Base-by-base conservation (phyloP, 2,329 filamentous ascomycete genomes). In the Immersiporthe knoxdaviesiana region DNA sequence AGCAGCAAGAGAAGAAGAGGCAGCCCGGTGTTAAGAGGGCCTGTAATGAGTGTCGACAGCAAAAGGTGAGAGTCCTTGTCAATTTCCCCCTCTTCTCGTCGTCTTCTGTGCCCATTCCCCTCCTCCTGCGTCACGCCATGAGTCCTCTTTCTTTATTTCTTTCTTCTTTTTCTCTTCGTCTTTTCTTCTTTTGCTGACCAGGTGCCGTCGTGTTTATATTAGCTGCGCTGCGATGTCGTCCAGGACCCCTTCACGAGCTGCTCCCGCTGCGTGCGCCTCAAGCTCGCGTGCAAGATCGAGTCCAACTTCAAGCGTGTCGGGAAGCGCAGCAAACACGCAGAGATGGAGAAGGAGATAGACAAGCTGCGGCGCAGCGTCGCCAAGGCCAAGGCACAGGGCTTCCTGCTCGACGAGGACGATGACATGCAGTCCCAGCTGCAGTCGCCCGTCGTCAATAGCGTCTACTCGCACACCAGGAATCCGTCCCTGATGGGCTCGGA, bases 291-390 rank as follows among this genome's bases (percentile, higher is more conserved):
- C 84, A 92, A 93, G 79, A 95, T 96, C 79, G 92, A 95, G 79
- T 92, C 91, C 75, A 93, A 94, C 79, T 95, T 95, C 81, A 94
- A 94, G 84, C 90, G 92, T 74, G 84, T 94, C 24, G 79, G 92
- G 72, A 96, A 96, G 83, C 87, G 92, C 56, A 92, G 89, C 72
- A 92, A 92, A 78, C 92, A 95, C 79, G 92, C 92, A 75, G 92
- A 94, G 80, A 94, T 94, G 91, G 92, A 93, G 77, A 91, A 90
- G 80, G 91, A 94, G 79, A 92, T 94, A 75, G 91, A 92, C 69
- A 87, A 84, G 72, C 80, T 91, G 73, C 87, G 89, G 65, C 85
- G 88, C 60, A 87, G 84, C 74, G 83, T 92, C 71, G 81, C 87
- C 68, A 83, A 85, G 72, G 89, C 90, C 70, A 84, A 87, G 74